Evolutionary conservation across 2,329 filamentous ascomycete genomes (phyloP).

Genomic region (Xylaria sp.): DNA sequence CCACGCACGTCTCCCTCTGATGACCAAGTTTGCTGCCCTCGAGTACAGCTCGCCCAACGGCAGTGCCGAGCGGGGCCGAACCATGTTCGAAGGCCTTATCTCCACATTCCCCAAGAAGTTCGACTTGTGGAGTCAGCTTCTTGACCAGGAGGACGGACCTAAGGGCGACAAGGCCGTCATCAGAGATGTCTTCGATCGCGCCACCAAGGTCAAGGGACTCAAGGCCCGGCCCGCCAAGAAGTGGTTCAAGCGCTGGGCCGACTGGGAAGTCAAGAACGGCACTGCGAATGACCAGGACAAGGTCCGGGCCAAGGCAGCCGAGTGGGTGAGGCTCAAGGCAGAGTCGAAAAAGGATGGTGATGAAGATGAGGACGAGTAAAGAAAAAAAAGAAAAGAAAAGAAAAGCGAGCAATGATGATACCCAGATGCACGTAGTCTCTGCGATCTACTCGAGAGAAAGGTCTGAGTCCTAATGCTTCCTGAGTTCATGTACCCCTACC

Average conservation of each 20-base stretch:
- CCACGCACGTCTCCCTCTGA: constrained; percentile 63
- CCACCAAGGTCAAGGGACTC: constrained; percentile 61
- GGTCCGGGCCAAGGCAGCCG: constrained; percentile 64
- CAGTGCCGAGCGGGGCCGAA: constrained; percentile 84
- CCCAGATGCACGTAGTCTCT: constrained; percentile 6
- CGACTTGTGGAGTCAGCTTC: constrained; percentile 86
- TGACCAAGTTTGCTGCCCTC: constrained; percentile 82
- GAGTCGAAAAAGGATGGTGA: constrained; percentile 34
- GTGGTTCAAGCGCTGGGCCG: constrained; percentile 88
- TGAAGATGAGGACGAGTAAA: constrained; percentile 30
- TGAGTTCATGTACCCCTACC: no score
- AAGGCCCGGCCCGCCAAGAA: constrained; percentile 79
- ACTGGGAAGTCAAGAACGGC: constrained; percentile 75
- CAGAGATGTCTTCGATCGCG: constrained; percentile 76
- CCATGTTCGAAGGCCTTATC: constrained; percentile 86
- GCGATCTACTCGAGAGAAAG: background rate
- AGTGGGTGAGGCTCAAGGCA: constrained; percentile 56
- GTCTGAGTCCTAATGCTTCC: background rate
- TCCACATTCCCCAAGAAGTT: constrained; percentile 81
- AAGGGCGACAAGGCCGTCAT: constrained; percentile 51
- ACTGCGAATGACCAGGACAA: constrained; percentile 64
- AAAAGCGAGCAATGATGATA: constrained; percentile 1
- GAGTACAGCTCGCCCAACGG: constrained; percentile 83
- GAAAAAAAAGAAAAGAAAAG: background rate
- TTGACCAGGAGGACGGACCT: constrained; percentile 71